Base-by-base conservation (phyloP, 306 rosid genomes). In the Hippophae rhamnoides region DNA sequence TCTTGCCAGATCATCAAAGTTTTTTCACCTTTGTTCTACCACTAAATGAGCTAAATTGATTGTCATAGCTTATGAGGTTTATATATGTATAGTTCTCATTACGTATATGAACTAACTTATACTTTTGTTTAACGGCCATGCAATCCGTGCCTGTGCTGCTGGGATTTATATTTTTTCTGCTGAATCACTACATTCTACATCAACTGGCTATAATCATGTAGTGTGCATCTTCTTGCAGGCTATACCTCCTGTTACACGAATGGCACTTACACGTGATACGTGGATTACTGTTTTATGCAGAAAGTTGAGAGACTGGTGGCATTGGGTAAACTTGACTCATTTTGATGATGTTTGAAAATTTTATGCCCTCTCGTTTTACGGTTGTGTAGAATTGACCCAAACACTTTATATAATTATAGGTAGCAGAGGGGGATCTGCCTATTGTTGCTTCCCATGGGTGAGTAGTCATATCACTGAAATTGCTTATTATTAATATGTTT, bases 271-370 rank as follows among this genome's bases (percentile, higher is more conserved):
- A 54, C 89, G 94, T 51, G 89, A 84, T 74, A 84, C 97, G 23
- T 93, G 99, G 99, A 76, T 93, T 76, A 93, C 99, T 0, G 90
- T 89, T 54, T 81, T 93, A 66, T 93, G 99, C 82, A 77, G 99
- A 76, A 93, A 93, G 84, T 78, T 93, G 80, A 86, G 95, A 78
- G 99, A 89, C 63, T 93, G 99, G 99, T 93, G 99, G 99, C 93
- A 82, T 71, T 93, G 99, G 99, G 99, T 93, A 89, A 18, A 77
- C n/a, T 63, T 49, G 27, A 58, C 60, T 49, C 53, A 46, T 63
- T 57, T 63, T 60, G 61, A 62, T 64, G 31, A 56, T 67, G 66
- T 62, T 75, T 70, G 57, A 54, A 60, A 51, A 8, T 66, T 62
- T 49, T 54, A 25, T 67, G 42, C 45, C 52, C 47, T 12, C 26